Evolutionary conservation across 176 grass and related monocot genomes (phyloP).

Genomic region (Bothriochloa decipiens): DNA sequence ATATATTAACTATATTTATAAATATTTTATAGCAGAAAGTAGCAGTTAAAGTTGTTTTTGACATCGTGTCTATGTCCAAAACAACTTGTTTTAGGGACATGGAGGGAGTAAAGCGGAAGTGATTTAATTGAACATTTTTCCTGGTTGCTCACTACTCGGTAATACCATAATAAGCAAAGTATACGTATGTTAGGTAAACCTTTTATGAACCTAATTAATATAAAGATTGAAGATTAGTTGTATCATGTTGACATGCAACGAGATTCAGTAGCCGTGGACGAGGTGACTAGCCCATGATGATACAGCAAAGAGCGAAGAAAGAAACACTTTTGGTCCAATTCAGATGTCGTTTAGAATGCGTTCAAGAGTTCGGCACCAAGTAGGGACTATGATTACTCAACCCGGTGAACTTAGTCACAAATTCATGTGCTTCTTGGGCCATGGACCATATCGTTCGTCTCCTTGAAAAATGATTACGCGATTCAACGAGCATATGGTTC

Average conservation of each 20-base stretch:
- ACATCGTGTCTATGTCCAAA: too few species aligned
- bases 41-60: too few species aligned
- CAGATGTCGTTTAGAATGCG: slow-evolving; percentile 12
- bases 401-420: neutral
- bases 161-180: neutral
- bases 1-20: too few species aligned
- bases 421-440: neutral
- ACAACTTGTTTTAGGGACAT: too few species aligned
- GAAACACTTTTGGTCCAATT: neutral
- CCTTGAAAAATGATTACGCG: slow-evolving; percentile 17
- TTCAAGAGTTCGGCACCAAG: slow-evolving; percentile 19
- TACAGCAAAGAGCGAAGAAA: neutral
- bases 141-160: neutral
- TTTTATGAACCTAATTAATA: neutral
- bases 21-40: too few species aligned
- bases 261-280: slow-evolving; percentile 8
- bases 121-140: slow-evolving; percentile 9
- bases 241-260: neutral
- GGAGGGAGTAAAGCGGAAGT: neutral
- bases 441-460: neutral
- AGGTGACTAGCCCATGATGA: neutral
- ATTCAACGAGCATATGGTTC: neutral
- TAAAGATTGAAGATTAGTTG: neutral
- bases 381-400: neutral
- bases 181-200: neutral